These are phyloP conservation scores for Citrus cavaleriei DNA, from an alignment of 345 rosid species.

Conservation along the genomic window DNA sequence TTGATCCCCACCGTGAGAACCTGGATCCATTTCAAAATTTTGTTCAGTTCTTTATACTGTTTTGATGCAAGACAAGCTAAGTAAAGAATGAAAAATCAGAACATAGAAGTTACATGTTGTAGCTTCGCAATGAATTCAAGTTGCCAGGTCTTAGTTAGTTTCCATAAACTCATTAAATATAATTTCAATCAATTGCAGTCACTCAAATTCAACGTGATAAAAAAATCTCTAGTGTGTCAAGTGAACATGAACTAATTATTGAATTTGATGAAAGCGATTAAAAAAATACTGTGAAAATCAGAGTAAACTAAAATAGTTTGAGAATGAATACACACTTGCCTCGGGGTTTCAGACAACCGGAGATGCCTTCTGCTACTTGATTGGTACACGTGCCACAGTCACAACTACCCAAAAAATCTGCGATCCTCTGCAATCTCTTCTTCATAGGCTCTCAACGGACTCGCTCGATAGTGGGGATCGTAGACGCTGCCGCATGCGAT, in stretches of 20 bases:
- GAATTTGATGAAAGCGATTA: slow-evolving; percentile 15
- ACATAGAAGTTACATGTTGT: neutral
- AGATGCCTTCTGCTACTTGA: slow-evolving; percentile 5
- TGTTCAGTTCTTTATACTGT: neutral
- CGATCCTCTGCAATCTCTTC: slow-evolving; percentile 31
- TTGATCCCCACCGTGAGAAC: slow-evolving; percentile 18
- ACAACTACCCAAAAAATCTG: slow-evolving; percentile 31
- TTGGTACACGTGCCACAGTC: slow-evolving; percentile 22
- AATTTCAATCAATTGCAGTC: slow-evolving; percentile 8
- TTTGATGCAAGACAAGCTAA: neutral
- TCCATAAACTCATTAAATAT: neutral
- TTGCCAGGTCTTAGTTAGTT: neutral
- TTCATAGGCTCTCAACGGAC: slow-evolving; percentile 32
- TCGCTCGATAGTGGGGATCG: neutral
- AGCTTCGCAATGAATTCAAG: neutral
- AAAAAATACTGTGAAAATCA: neutral
- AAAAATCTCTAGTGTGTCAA: neutral
- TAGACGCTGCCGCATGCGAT: neutral
- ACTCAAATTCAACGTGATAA: slow-evolving; percentile 7
- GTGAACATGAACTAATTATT: neutral
- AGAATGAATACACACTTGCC: slow-evolving; percentile 7
- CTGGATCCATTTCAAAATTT: slow-evolving; percentile 19
- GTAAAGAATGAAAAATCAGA: neutral
- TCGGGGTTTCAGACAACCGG: slow-evolving; percentile 14
- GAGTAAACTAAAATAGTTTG: neutral